Evolutionary conservation across 164 flowering plant species (phyloP), one percentile per base, ranked within the genome.

Genomic region (Platanus orientalis): DNA sequence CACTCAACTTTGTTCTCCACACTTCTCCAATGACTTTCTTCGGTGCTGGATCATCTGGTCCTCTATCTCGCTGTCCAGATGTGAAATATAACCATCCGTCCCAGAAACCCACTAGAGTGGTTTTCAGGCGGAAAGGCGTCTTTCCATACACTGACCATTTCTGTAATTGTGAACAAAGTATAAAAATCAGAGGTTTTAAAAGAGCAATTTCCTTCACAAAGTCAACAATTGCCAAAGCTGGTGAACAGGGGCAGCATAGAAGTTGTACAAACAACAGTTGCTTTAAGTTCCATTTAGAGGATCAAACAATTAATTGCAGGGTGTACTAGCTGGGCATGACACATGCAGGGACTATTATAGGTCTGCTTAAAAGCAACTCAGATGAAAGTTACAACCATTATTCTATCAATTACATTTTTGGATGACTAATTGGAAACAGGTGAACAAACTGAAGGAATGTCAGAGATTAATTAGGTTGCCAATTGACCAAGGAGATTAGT

Each of bases 61-160:
- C 98, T 73, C 80, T 81, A 70, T 94, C 98, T 40, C 96, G 78
- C 72, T 90, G 98, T 32, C 98, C 98, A 0, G 97, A 94, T 6
- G 98, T 91, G 70, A 94, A 90, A 58, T 94, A 94, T 70, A 94
- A 56, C 83, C 83, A 86, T n/a, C 97, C 96, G 68, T 90, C 69
- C 96, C 96, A 94, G 72, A 71, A 86, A 1, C 90, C 96, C 55
- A 76, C 88, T 7, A 89, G 75, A 36, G 97, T 81, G 1, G 97
- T 94, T 76, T 94, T 94, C 21, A 86, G 79, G 2, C 99, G 88
- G 62, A 67, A 94, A 48, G 99, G 99, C 71, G 91, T 84, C 73
- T 75, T 89, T 25, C 97, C 99, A 25, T 89, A 68, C 57, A 91
- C 92, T 7, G 91, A 79, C 97, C 99, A 94, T 64, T 83, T 87